These are phyloP conservation scores for Paramecium bursaria DNA, from an alignment of 73 alveolate species.

Conservation along the genomic window DNA sequence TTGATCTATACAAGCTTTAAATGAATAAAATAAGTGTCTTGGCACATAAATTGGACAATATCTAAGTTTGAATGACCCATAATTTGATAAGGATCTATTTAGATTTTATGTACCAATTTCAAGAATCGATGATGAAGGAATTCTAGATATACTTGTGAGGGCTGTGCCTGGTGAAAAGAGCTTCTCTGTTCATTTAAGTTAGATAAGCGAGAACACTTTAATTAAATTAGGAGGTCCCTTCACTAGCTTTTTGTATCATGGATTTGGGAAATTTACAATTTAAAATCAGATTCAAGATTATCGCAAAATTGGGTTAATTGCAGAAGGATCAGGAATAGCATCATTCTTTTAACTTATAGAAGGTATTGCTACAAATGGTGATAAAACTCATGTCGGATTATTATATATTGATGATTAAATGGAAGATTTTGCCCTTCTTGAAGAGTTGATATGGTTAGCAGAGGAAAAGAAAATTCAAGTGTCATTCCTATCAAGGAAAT, in stretches of 20 bases:
- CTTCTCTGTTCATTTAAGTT: conserved; percentile 10
- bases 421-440: conserved; percentile 26
- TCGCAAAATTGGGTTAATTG: conserved; percentile 27
- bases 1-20: neutral
- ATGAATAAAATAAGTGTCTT: conserved; percentile 46
- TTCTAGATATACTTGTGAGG: conserved; percentile 21
- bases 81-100: conserved; percentile 5
- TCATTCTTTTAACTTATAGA: conserved; percentile 41
- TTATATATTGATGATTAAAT: conserved; percentile 26
- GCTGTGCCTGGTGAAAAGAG: conserved; percentile 27
- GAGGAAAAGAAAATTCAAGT: conserved; percentile 48
- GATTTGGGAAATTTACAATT: conserved; percentile 19
- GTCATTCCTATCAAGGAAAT: conserved; percentile 13
- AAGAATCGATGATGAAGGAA: conserved; percentile 60
- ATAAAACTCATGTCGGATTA: conserved; percentile 49
- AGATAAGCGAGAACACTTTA: neutral
- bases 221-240: conserved; percentile 39
- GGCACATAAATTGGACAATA: conserved; percentile 46
- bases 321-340: conserved; percentile 48
- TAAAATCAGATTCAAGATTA: neutral
- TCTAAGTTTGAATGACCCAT: conserved; percentile 16
- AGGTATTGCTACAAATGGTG: conserved; percentile 63
- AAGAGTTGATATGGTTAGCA: conserved; percentile 24
- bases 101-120: conserved; percentile 50
- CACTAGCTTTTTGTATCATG: conserved; percentile 33